Conservation (phyloP, 768 basidiomycete species). For the Russula vinacea region DNA sequence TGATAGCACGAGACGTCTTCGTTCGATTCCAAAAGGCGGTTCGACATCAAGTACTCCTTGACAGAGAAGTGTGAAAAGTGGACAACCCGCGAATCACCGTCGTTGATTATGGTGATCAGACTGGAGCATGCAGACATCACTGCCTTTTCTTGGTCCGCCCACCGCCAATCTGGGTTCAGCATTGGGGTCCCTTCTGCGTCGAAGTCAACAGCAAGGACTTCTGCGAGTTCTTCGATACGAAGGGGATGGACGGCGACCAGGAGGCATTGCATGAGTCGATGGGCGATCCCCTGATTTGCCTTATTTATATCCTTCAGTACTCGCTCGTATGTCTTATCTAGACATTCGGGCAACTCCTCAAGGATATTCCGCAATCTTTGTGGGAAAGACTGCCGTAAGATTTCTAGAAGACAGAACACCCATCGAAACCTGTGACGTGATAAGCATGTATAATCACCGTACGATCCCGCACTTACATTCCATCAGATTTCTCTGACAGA, state of each 20-base stretch:
- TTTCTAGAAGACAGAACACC: constrained; percentile 1
- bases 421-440: neutral
- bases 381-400: neutral
- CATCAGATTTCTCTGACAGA: neutral
- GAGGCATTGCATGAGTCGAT: constrained; percentile 9
- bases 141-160: neutral
- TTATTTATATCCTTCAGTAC: constrained; percentile 3
- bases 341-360: neutral
- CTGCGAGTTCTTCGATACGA: constrained; percentile 7
- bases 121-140: neutral
- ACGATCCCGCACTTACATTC: neutral
- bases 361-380: neutral
- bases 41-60: constrained; percentile 1
- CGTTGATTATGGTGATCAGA: neutral
- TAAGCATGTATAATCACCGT: neutral
- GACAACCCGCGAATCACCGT: neutral
- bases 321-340: constrained; percentile 4
- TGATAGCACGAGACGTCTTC: neutral
- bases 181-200: neutral
- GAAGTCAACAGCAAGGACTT: constrained; percentile 1
- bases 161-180: neutral
- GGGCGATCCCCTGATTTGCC: neutral
- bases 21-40: neutral
- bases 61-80: neutral
- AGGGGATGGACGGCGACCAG: neutral